Percentiles rank a stretch among this genome's conserved stretches.
These are phyloP conservation scores for Phycomyces nitens DNA, from an alignment of 192 early-diverging fungal genomes.

Conservation along the genomic window DNA sequence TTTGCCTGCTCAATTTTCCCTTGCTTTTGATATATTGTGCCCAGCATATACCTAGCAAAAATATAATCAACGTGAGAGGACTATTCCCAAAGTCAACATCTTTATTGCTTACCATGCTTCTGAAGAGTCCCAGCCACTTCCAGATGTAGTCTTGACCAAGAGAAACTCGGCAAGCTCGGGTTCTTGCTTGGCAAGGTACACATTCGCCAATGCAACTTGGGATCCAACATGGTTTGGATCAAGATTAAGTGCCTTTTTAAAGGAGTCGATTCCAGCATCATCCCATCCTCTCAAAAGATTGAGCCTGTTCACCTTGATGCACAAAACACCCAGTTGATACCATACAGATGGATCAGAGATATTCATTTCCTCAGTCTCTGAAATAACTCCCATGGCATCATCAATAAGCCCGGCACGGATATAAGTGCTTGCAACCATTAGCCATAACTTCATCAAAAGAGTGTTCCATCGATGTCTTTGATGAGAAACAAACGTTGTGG, in stretches of 20 bases:
- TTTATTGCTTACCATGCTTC: slow-evolving; percentile 29
- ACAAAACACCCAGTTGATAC: slow-evolving; percentile 39
- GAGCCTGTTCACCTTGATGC: slow-evolving; percentile 11
- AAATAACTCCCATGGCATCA: no score
- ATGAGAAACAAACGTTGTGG: no score
- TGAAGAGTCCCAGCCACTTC: slow-evolving; percentile 10
- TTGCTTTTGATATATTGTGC: slow-evolving; percentile 42
- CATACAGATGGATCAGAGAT: slow-evolving; percentile 13
- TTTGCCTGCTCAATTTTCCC: slow-evolving; percentile 45
- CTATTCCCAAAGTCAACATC: background rate
- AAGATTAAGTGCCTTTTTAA: slow-evolving; percentile 12
- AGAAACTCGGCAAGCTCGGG: slow-evolving; percentile 10
- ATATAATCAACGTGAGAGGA: background rate
- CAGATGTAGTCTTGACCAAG: slow-evolving; percentile 4
- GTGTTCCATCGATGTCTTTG: no score
- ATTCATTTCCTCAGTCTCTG: no score
- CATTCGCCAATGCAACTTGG: slow-evolving; percentile 9
- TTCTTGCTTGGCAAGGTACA: background rate
- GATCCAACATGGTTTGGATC: slow-evolving; percentile 9
- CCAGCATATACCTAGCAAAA: slow-evolving; percentile 35
- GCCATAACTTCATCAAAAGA: no score
- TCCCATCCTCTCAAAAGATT: slow-evolving; percentile 49
- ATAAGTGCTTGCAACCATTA: no score
- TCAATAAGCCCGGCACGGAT: no score
- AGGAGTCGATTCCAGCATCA: slow-evolving; percentile 41